Base-by-base conservation (phyloP, 2,329 filamentous ascomycete species). In the Talaromyces marneffei region DNA sequence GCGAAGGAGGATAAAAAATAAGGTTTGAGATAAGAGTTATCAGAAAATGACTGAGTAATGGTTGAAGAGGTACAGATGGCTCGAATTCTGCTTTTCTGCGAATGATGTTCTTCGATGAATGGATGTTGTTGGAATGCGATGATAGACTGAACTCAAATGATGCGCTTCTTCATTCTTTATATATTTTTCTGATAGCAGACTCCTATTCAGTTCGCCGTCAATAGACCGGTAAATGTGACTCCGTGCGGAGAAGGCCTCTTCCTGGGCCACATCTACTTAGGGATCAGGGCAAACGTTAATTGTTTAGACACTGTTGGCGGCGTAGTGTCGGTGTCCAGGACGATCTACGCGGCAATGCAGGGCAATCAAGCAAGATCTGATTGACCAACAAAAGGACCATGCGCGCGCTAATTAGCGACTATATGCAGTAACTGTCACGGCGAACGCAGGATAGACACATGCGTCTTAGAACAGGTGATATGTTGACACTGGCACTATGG, bases 301-400 rank as follows among this genome's bases (percentile, higher is more conserved):
- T 23, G 27, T 59, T 31, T 33, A 62, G 48, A 46, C 33, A 44
- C 23, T 53, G 25, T 59, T 59, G 56, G 31, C 48, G 60, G 60
- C 60, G 55, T 59, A 55, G 42, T 54, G 7, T 54, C 37, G 48
- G 42, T 52, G 55, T 48, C 48, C 16, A 59, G 39, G 57, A 62
- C 52, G 60, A 62, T 62, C 60, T 59, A 46, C 60, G 50, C 56
- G 60, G 60, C 56, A 62, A 62, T 58, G 60, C 48, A 59, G 44
- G 56, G 56, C 60, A 62, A 59, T 50, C 57, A 62, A 39, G 55
- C 29, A 62, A 25, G 40, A 59, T 58, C 56, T 59, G 39, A 40
- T 62, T 53, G 35, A 55, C 39, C 48, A 62, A 59, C 56, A 62
- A 55, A 44, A 42, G 33, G 50, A 35, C 23, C 55, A 40, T 62